Evolutionary conservation across 75 land plant genomes (phyloP), one percentile per base, ranked within the genome.

Genomic region (Pinus albicaulis): DNA sequence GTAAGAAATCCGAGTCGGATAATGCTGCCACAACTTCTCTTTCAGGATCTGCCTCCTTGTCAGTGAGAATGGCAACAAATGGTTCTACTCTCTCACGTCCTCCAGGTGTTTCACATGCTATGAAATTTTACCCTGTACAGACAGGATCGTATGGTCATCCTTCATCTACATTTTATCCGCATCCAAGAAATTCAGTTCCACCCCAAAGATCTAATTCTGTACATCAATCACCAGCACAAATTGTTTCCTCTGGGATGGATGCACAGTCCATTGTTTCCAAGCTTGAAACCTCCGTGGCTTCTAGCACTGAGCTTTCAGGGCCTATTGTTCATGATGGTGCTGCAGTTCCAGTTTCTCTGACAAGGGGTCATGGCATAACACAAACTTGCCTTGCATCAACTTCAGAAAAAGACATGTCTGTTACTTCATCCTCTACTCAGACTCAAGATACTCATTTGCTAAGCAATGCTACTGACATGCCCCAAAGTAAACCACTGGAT

Each of bases 41-140:
- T 19, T 76, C 94, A 36, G 88, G 73, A n/a, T 31, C 76, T n/a
- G n/a, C 57, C 20, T 34, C 57, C 57, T 26, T 24, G 25, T 48
- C 82, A 20, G 72, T 36, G 19, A 89, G 91, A 79, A 75, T 79
- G 3, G 83, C 82, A 60, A 48, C 80, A 65, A 89, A 82, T 84
- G 31, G 80, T 26, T 76, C 83, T 41, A 70, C 84, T 77, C 91
- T 87, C 31, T 63, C 86, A 12, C 86, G 90, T 48, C 76, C 80
- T 55, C 68, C 93, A 55, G 31, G 74, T 48, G 57, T 69, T 70
- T 58, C 77, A 59, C 92, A 79, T 60, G 78, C 81, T 31, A 81
- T 82, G 15, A 86, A 79, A 66, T 85, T 75, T 62, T 82, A 82
- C 58, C 17, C 72, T 26, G 20, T 69, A 17, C 22, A 78, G 28